A percentile compares a stretch with the other conserved stretches of the same genome.
Evolutionary conservation across 148 eudicot species (phyloP).

Genomic region (Amaranthus palmeri): DNA sequence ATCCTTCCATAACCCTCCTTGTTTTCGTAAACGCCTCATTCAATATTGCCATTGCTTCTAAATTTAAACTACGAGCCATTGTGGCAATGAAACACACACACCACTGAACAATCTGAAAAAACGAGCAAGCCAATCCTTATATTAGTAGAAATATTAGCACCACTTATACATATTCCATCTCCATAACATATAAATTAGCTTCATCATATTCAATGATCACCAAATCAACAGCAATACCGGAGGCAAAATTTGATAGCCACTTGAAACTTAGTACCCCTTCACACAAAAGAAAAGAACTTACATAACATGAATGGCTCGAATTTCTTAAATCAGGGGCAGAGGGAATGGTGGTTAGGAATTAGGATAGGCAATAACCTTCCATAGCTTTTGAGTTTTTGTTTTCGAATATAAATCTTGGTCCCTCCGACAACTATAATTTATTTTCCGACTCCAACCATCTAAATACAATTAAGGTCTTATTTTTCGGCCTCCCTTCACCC

Average conservation of each 20-base stretch:
- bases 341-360: too few species aligned
- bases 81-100: background rate
- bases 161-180: background rate
- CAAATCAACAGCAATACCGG: background rate
- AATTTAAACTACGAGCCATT: slow-evolving; percentile 14
- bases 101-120: slow-evolving; percentile 18
- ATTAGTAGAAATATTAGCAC: background rate
- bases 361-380: too few species aligned
- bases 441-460: too few species aligned
- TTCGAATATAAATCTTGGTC: too few species aligned
- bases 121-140: background rate
- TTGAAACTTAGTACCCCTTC: background rate
- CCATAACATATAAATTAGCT: background rate
- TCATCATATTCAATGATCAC: background rate
- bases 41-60: slow-evolving; percentile 29
- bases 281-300: background rate
- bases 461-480: too few species aligned
- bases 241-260: background rate
- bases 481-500: too few species aligned
- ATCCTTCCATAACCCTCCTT: slow-evolving; percentile 32
- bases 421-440: too few species aligned
- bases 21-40: slow-evolving; percentile 33
- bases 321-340: too few species aligned
- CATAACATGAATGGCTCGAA: too few species aligned
- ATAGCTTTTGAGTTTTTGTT: too few species aligned